Percentiles rank a stretch among this genome's conserved stretches.
Evolutionary conservation across 441 rosid genomes (phyloP).

Genomic region (Aleurites moluccanus): DNA sequence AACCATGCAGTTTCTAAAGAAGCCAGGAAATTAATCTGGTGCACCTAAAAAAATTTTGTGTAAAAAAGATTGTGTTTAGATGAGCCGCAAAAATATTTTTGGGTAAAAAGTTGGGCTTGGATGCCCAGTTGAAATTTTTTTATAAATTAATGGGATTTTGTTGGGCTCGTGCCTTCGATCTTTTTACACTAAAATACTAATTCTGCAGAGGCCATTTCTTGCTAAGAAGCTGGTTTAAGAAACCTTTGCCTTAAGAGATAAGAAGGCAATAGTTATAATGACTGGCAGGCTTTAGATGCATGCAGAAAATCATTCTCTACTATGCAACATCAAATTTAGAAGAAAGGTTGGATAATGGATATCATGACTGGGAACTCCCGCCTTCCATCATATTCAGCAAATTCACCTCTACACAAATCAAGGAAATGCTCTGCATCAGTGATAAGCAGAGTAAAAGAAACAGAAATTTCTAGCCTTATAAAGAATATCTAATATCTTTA

Average conservation of each 20-base stretch:
- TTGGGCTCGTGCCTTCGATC: no score
- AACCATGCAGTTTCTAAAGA: no score
- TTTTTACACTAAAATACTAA: neutral
- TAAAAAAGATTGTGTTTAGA: no score
- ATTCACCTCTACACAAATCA: constrained; percentile 79
- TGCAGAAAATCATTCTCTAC: constrained; percentile 25
- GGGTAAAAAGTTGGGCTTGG: no score
- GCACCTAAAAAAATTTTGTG: no score
- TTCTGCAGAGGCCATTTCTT: neutral
- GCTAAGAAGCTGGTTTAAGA: neutral
- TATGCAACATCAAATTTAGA: constrained; percentile 62
- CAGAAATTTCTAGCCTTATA: neutral
- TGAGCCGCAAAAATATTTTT: no score
- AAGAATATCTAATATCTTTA: neutral
- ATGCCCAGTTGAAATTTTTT: no score
- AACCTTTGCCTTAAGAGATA: neutral
- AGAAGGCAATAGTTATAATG: neutral
- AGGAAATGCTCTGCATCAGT: constrained; percentile 15
- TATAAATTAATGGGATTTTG: no score
- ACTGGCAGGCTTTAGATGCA: neutral
- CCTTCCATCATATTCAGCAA: constrained; percentile 81
- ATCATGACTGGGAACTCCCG: constrained; percentile 94
- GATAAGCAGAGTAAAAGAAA: neutral
- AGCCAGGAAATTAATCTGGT: no score
- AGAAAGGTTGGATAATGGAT: constrained; percentile 50